Evolutionary conservation across 805 yeast species (phyloP).

Genomic region (Lipomyces chichibuensis): DNA sequence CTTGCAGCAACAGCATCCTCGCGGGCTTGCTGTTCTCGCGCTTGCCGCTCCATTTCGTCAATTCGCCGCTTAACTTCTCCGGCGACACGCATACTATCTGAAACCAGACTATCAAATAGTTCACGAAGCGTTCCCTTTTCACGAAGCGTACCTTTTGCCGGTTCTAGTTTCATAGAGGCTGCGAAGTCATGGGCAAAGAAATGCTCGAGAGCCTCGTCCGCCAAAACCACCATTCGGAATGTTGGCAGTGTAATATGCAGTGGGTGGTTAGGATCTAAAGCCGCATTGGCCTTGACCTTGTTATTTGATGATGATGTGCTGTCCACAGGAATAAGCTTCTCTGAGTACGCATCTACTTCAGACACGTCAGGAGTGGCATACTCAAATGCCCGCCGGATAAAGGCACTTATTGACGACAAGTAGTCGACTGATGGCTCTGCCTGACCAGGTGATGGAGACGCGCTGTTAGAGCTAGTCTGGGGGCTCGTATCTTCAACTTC

Average conservation of each 20-base stretch:
- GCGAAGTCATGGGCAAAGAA: slow-evolving; percentile 60
- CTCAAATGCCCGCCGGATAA: slow-evolving; percentile 84
- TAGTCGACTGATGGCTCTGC: slow-evolving; percentile 51
- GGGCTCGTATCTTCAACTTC: slow-evolving; percentile 1
- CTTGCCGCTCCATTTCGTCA: slow-evolving; percentile 55
- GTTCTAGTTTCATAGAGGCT: slow-evolving; percentile 34
- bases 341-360: slow-evolving; percentile 34
- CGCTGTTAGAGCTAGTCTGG: slow-evolving; percentile 6
- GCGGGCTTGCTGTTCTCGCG: slow-evolving; percentile 36
- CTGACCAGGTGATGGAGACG: slow-evolving; percentile 10
- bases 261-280: slow-evolving; percentile 79
- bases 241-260: slow-evolving; percentile 78
- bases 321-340: slow-evolving; percentile 38
- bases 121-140: slow-evolving; percentile 58
- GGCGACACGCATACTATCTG: slow-evolving; percentile 92
- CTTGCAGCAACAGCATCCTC: slow-evolving; percentile 38
- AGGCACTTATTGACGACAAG: slow-evolving; percentile 81
- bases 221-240: slow-evolving; percentile 90
- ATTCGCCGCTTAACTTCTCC: slow-evolving; percentile 84
- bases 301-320: slow-evolving; percentile 10
- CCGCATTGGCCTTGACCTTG: slow-evolving; percentile 68
- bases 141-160: slow-evolving; percentile 25
- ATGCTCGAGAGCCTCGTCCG: slow-evolving; percentile 89
- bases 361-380: slow-evolving; percentile 57
- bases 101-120: slow-evolving; percentile 86